Evolutionary conservation across 768 basidiomycete species (phyloP), one percentile per base, ranked within the genome.

Genomic region (Leucogyrophana mollusca): DNA sequence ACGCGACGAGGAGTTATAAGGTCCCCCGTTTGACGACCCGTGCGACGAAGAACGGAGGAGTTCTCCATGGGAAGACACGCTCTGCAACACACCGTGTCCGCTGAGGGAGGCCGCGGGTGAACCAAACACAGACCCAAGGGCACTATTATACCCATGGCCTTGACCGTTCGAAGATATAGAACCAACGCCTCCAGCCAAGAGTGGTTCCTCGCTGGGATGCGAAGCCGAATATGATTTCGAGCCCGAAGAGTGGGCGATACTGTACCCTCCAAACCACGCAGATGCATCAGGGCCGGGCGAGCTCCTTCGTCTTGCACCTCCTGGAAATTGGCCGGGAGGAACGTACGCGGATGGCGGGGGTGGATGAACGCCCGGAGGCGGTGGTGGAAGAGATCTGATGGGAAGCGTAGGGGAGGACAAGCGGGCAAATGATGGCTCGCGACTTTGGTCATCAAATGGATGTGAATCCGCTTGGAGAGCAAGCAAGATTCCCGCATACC

Each of bases 91-190:
- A 18, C 53, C 52, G 14, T 58, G 59, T 20, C 57, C 52, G 27
- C 50, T 40, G 40, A 51, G 34, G 13, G 65, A 65, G 16, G 42
- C 36, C 16, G 48, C 45, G 4, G 58, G 48, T 9, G 65, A 65
- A 17, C 65, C 56, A 30, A 67, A 65, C 10, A 62, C 65, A 33
- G 64, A 65, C 14, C 64, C 65, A 16, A 67, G 48, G 37, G 49
- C 56, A 17, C 18, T 34, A 17, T 34, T 16, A 17, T 40, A 39
- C 16, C 40, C 23, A 17, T 25, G 39, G 0, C 21, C 36, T 8
- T 16, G 20, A 14, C 53, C 58, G 10, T 40, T 42, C 5, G 23
- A 25, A 11, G 33, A 30, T 8, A 49, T 47, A 9, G 37, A 43
- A 13, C 43, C 51, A 21, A 43, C 9, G 9, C 60, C 52, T 3